These are phyloP conservation scores for Furcasterigmium sp. DNA, from an alignment of 2,329 filamentous ascomycete genomes.

Conservation along the genomic window DNA sequence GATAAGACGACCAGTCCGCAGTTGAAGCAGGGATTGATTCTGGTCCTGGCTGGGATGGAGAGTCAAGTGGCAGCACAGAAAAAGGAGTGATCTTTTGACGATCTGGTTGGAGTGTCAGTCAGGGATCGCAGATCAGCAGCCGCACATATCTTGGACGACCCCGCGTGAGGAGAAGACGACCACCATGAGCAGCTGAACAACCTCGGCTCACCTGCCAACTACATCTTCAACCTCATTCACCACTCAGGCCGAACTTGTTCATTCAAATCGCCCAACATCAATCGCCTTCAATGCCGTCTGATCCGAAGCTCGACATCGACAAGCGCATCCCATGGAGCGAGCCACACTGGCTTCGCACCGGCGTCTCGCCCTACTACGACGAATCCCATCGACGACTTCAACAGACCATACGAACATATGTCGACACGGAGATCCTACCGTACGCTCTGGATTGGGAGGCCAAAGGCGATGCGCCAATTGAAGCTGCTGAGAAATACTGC, in stretches of 20 bases:
- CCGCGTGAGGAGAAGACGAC: too few relatives aligned
- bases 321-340: conserved; percentile 10
- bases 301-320: neutral
- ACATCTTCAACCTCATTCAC: too few relatives aligned
- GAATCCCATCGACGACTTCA: conserved; percentile 55
- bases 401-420: conserved; percentile 49
- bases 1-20: conserved; percentile 18
- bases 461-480: conserved; percentile 42
- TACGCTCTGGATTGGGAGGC: conserved; percentile 60
- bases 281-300: neutral
- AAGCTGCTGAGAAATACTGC: conserved; percentile 29
- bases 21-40: conserved; percentile 18
- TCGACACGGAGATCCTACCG: conserved; percentile 53
- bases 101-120: too few relatives aligned
- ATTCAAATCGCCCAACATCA: too few relatives aligned
- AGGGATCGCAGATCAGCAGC: too few relatives aligned
- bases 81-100: too few relatives aligned
- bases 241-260: too few relatives aligned
- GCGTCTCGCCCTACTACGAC: conserved; percentile 53
- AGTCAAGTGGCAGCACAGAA: conserved; percentile 13
- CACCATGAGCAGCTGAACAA: too few relatives aligned
- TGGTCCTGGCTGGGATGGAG: conserved; percentile 18
- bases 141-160: too few relatives aligned
- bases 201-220: too few relatives aligned
- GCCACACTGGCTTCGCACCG: conserved; percentile 20